A percentile compares a stretch with the other conserved stretches of the same genome.
These are phyloP conservation scores for Spiraea crenata DNA, from an alignment of 331 rosid species.

Conservation along the genomic window DNA sequence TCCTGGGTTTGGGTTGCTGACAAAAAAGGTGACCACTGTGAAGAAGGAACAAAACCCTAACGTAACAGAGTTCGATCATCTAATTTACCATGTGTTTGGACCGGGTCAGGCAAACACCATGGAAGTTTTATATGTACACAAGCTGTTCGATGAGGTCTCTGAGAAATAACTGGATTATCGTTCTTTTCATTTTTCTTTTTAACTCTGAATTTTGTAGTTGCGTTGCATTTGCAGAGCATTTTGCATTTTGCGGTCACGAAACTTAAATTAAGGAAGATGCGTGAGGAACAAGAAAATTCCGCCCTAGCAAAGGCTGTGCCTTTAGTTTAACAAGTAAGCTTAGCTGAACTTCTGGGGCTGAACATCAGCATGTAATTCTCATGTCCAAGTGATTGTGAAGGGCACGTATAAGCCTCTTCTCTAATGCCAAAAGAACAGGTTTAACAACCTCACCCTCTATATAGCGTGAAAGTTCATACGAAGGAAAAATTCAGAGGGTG, in stretches of 20 bases:
- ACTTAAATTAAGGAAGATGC: not conserved
- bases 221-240: not conserved
- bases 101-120: no score
- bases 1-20: no score
- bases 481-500: not conserved
- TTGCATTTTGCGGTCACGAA: not conserved
- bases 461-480: constrained; percentile 14
- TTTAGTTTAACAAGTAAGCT: not conserved
- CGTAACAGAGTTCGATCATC: no score
- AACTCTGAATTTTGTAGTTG: not conserved
- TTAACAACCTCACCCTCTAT: constrained; percentile 1
- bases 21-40: no score
- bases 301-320: not conserved
- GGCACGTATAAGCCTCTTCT: not conserved
- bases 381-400: not conserved
- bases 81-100: no score
- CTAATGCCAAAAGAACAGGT: not conserved
- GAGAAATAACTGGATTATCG: not conserved
- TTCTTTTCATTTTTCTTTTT: not conserved
- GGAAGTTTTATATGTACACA: no score
- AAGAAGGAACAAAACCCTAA: no score
- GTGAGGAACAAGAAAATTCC: not conserved
- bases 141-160: no score
- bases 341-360: not conserved
- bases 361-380: not conserved